Conservation (phyloP, 257 asterid species). For the Solanum bulbocastanum region DNA sequence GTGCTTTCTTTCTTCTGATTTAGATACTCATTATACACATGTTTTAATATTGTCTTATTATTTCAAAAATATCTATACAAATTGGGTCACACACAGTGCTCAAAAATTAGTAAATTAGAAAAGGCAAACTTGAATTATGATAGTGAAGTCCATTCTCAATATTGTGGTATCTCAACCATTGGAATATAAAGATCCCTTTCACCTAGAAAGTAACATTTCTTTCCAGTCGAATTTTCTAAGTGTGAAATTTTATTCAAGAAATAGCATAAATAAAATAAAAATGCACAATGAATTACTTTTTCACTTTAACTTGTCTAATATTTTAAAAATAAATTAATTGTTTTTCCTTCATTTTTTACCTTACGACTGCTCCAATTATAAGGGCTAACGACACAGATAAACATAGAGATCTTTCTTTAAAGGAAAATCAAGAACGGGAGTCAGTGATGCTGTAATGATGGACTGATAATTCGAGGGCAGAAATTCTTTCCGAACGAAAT, state of each 20-base stretch:
- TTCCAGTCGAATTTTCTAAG: background rate
- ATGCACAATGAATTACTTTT: background rate
- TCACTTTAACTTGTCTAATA: background rate
- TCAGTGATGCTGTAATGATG: background rate
- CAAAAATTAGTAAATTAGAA: background rate
- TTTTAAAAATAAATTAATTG: background rate
- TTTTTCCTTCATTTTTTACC: background rate
- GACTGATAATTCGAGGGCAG: background rate
- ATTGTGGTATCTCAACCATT: background rate
- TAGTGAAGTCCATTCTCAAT: slow-evolving; percentile 1
- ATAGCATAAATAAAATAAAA: background rate
- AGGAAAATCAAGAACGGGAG: too few species aligned
- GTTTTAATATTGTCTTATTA: too few species aligned
- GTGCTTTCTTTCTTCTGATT: too few species aligned
- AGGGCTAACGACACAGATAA: too few species aligned
- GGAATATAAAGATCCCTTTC: background rate
- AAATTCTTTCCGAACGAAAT: background rate
- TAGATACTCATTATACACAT: too few species aligned
- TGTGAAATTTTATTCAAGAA: background rate
- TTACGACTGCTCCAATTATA: too few species aligned
- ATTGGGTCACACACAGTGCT: too few species aligned
- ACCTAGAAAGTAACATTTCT: slow-evolving; percentile 8
- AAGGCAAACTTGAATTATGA: slow-evolving; percentile 3
- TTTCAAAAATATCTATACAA: too few species aligned
- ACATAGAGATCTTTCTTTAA: too few species aligned